Evolutionary conservation across 2,329 filamentous ascomycete species (phyloP), one percentile per base, ranked within the genome.

Genomic region (Passalora sequoiae): DNA sequence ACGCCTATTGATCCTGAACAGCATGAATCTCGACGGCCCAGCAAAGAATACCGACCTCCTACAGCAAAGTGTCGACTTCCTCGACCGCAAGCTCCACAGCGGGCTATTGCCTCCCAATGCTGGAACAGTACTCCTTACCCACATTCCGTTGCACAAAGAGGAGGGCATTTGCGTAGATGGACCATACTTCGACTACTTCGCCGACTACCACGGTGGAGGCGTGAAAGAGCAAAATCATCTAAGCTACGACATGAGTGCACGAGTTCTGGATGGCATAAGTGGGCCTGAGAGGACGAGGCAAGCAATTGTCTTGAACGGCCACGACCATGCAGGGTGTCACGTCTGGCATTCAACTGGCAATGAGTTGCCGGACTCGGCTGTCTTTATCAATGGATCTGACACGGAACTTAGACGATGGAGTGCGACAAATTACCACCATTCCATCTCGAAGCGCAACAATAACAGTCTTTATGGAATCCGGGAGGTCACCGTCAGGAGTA

Each of bases 261-360:
- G 75, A 39, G 79, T 96, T n/a, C 69, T 96, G 1, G 82, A 94
- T 64, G 86, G 88, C 1, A 77, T 97, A 2, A 89, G 87, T 53
- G 88, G 88, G 8, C 80, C 92, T 66, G 86, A 73, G 57, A 78
- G 76, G 4, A 76, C 86, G 1, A 74, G 87, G 12, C 76, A 72
- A 6, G 89, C 91, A 1, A 69, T 97, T 4, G 81, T 98, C 19
- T 68, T 98, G 28, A 96, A 89, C 37, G 92, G 92, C 0, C 92
- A 98, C 62, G 92, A 98, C 60, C 92, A 98, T 64, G 86, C 86
- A 55, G 92, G 92, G 5, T 98, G 92, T 62, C 89, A 97, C 65
- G 84, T 83, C 6, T 84, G 84, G 59, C 92, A 98, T 21, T 47
- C 52, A 6, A 35, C 40, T 4, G 16, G 22, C 7, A 47, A 48